phyloP scores from a whole-genome alignment of 164 flowering plant species.

The Vitis rotundifolia region DNA sequence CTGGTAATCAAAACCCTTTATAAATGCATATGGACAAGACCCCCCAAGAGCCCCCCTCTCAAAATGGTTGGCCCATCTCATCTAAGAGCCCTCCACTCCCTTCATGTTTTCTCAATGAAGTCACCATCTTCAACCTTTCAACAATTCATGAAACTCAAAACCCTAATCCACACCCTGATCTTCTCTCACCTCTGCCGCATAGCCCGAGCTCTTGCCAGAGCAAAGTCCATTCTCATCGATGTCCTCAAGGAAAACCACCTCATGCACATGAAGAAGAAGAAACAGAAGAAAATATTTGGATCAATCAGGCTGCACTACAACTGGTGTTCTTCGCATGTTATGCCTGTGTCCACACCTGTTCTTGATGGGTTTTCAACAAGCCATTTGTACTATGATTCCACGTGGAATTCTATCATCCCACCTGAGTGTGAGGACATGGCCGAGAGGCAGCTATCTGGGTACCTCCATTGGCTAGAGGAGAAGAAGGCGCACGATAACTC shows the following conservation, averaged over 20 bases:
- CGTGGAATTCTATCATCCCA: constrained; percentile 52
- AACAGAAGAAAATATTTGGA: constrained; percentile 46
- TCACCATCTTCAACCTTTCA: constrained; percentile 31
- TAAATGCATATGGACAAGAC: constrained; percentile 24
- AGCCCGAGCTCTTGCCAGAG: constrained; percentile 50
- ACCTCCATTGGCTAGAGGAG: constrained; percentile 81
- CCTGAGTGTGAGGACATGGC: constrained; percentile 15
- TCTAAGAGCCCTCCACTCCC: constrained; percentile 35
- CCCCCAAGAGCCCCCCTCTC: constrained; percentile 5
- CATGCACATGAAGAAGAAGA: constrained; percentile 27
- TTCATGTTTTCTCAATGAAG: constrained; percentile 40
- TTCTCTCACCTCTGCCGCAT: constrained; percentile 51
- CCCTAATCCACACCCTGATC: constrained; percentile 61
- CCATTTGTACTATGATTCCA: constrained; percentile 53
- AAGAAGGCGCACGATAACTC: constrained; percentile 29
- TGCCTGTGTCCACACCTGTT: constrained; percentile 48
- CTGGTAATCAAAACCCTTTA: constrained; percentile 32
- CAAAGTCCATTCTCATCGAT: constrained; percentile 48
- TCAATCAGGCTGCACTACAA: constrained; percentile 76
- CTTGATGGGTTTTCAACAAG: constrained; percentile 17
- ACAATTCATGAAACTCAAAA: constrained; percentile 66
- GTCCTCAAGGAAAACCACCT: constrained; percentile 41
- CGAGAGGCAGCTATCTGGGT: constrained; percentile 53
- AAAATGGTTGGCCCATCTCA: constrained; percentile 31
- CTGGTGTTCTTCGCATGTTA: constrained; percentile 72